phyloP scores from a whole-genome alignment of 768 basidiomycete species.

The Epithele typhae region DNA sequence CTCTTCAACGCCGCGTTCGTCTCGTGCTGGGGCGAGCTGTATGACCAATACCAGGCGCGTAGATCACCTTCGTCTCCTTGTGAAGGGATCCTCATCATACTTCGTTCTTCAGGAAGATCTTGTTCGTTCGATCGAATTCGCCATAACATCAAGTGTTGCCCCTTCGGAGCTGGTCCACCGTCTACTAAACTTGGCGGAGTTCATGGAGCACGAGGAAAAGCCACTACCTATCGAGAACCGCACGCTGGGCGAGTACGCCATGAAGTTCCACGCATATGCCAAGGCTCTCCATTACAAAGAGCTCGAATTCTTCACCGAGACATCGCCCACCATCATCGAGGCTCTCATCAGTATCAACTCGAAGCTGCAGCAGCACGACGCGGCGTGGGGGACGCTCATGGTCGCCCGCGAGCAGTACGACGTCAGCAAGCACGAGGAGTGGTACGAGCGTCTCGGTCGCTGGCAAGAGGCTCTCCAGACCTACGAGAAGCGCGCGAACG shows the following conservation, averaged over 20 bases:
- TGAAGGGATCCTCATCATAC: not conserved
- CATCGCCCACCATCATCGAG: constrained; percentile 87
- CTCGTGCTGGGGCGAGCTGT: constrained; percentile 95
- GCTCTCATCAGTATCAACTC: constrained; percentile 96
- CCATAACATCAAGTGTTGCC: constrained; percentile 71
- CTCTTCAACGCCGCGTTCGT: constrained; percentile 98
- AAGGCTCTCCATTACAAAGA: constrained; percentile 99
- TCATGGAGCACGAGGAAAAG: constrained; percentile 99
- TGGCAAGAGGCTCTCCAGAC: constrained; percentile 92
- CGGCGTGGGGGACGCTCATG: constrained; percentile 93
- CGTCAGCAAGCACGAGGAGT: constrained; percentile 90
- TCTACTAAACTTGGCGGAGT: constrained; percentile 90
- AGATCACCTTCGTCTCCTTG: no score
- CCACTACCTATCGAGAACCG: constrained; percentile 90
- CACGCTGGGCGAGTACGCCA: constrained; percentile 89
- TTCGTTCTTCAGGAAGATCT: constrained; percentile 72
- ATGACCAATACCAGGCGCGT: constrained; percentile 90
- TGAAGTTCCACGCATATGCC: constrained; percentile 91
- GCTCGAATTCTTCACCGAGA: constrained; percentile 91
- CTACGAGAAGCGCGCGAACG: constrained; percentile 73
- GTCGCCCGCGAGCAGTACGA: constrained; percentile 89
- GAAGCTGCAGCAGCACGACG: constrained; percentile 93
- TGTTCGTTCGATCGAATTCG: constrained; percentile 82
- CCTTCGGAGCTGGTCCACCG: constrained; percentile 90
- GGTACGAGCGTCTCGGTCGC: constrained; percentile 94